phyloP scores from a whole-genome alignment of 164 flowering plant genomes.

The Paratinospora sagittata region DNA sequence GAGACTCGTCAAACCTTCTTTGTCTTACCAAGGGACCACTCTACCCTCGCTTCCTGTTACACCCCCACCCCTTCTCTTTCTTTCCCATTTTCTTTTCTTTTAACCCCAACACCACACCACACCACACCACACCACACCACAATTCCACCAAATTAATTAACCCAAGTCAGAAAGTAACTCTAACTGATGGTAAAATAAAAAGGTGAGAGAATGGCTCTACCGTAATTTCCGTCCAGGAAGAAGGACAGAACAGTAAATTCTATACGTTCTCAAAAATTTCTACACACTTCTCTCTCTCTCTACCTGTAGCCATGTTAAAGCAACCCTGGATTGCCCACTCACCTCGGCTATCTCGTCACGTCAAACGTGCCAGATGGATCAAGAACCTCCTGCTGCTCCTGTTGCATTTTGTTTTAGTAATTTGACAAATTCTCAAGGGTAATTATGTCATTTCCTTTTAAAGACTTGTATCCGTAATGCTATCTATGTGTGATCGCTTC shows the following conservation, averaged over 20 bases:
- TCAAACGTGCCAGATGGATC: slow-evolving; percentile 22
- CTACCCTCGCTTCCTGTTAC: background rate
- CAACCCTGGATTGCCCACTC: too few species aligned
- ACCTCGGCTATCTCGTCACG: slow-evolving; percentile 43
- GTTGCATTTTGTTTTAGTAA: background rate
- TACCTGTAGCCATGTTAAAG: background rate
- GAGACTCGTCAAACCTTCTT: slow-evolving; percentile 17
- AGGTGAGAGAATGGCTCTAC: slow-evolving; percentile 14
- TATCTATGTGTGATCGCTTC: too few species aligned
- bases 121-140: too few species aligned
- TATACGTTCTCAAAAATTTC: background rate
- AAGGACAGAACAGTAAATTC: background rate
- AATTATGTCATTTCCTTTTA: slow-evolving; percentile 18
- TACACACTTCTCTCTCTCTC: too few species aligned
- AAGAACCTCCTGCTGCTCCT: too few species aligned
- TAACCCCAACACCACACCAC: too few species aligned
- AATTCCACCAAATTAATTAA: too few species aligned
- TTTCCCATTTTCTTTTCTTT: too few species aligned
- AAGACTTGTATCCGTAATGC: background rate
- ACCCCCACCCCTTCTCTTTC: background rate
- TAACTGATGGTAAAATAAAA: too few species aligned
- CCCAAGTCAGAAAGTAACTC: background rate
- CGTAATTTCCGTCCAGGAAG: background rate
- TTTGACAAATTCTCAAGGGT: slow-evolving; percentile 7
- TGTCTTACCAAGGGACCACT: slow-evolving; percentile 2